phyloP scores from a whole-genome alignment of 331 rosid genomes.

The Pyracantha coccinea region DNA sequence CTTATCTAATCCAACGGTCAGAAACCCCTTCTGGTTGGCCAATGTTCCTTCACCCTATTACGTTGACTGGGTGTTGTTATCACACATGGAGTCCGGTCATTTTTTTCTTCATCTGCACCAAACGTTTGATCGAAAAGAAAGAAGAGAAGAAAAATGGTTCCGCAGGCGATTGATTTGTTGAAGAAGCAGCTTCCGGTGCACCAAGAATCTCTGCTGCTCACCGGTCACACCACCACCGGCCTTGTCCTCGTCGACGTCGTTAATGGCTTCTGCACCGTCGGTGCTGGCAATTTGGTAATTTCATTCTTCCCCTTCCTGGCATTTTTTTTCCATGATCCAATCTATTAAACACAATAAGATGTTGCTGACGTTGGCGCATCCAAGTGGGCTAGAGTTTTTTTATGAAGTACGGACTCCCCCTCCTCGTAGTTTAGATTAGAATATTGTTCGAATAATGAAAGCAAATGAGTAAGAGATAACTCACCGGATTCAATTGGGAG shows the following conservation, averaged over 20 bases:
- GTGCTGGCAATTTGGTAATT: conserved; percentile 72
- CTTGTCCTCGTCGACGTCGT: conserved; percentile 82
- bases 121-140: not conserved
- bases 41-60: not conserved
- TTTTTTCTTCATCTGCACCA: not conserved
- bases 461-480: not conserved
- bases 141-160: conserved; percentile 19
- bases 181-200: conserved; percentile 58
- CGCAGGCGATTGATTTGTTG: conserved; percentile 39
- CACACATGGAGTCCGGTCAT: not conserved
- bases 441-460: too few species aligned
- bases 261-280: conserved; percentile 92
- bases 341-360: not conserved
- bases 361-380: not conserved
- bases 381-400: not conserved
- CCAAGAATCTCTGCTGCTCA: conserved; percentile 42
- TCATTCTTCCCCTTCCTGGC: not conserved
- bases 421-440: not conserved
- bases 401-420: too few species aligned
- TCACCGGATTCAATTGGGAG: not conserved
- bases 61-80: not conserved
- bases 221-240: conserved; percentile 48
- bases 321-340: not conserved
- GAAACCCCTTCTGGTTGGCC: not conserved
- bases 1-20: not conserved